These are phyloP conservation scores for Dalbergia cochinchinensis DNA, from an alignment of 306 rosid species.

Conservation along the genomic window DNA sequence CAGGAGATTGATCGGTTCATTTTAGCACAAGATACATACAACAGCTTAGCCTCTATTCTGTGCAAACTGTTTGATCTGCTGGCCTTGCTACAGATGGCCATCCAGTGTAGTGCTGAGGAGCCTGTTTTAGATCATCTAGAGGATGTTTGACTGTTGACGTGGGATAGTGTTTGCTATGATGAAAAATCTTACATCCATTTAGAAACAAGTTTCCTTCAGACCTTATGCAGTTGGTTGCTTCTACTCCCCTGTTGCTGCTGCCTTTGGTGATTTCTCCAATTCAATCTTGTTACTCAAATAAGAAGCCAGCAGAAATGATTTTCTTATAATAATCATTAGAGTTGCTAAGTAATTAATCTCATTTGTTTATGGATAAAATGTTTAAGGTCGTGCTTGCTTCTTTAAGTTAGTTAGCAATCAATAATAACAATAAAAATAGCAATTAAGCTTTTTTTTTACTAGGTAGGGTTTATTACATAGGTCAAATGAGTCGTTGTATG, in stretches of 20 bases:
- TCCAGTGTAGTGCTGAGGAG: conserved; percentile 77
- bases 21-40: no score
- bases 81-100: conserved; percentile 78
- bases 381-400: not conserved
- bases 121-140: conserved; percentile 67
- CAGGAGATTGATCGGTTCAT: no score
- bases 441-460: no score
- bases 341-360: not conserved
- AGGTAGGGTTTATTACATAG: no score
- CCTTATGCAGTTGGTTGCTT: conserved; percentile 65
- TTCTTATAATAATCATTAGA: not conserved
- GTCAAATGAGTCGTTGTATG: no score
- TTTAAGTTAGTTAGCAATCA: conserved; percentile 18
- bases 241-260: conserved; percentile 72
- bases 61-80: conserved; percentile 50
- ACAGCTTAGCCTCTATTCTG: no score
- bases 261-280: conserved; percentile 53
- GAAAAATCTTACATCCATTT: conserved; percentile 61
- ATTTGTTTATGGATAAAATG: not conserved
- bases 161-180: conserved; percentile 70
- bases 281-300: conserved; percentile 12
- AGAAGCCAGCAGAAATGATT: not conserved
- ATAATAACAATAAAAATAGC: not conserved
- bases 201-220: conserved; percentile 87
- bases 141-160: conserved; percentile 77